These are phyloP conservation scores for Thecaphora frezii DNA, from an alignment of 1,284 basidiomycete species.

Conservation along the genomic window DNA sequence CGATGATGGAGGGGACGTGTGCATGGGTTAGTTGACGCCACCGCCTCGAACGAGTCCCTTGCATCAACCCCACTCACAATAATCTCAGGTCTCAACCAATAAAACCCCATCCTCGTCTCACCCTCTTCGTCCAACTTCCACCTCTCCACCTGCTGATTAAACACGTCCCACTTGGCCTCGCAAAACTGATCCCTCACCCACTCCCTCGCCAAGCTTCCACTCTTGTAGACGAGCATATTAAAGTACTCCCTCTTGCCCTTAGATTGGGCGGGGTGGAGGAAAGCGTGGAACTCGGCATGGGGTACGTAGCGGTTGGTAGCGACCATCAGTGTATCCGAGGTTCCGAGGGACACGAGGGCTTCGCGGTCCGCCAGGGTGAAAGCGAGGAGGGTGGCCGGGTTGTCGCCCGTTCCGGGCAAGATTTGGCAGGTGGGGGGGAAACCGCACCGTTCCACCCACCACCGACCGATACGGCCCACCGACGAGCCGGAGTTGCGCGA, in stretches of 20 bases:
- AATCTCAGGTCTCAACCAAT: constrained; percentile 80
- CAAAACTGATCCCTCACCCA: constrained; percentile 74
- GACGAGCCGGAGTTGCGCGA: constrained; percentile 74
- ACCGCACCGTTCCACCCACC: constrained; percentile 77
- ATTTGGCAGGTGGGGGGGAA: constrained; percentile 76
- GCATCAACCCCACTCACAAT: constrained; percentile 65
- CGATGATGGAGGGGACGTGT: too few species aligned
- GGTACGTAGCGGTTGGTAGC: constrained; percentile 63
- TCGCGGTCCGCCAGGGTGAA: constrained; percentile 72
- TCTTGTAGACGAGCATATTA: constrained; percentile 64
- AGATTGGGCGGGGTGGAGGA: constrained; percentile 61
- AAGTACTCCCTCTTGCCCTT: constrained; percentile 46
- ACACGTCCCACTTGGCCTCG: constrained; percentile 69
- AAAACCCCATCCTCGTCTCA: constrained; percentile 64
- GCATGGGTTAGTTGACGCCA: too few species aligned
- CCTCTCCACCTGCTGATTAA: constrained; percentile 69
- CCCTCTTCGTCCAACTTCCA: constrained; percentile 10
- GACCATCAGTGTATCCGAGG: constrained; percentile 82
- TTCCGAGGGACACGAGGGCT: constrained; percentile 85
- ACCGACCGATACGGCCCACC: constrained; percentile 69
- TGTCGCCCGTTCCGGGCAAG: constrained; percentile 86
- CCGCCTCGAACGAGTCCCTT: constrained; percentile 1
- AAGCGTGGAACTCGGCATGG: constrained; percentile 62
- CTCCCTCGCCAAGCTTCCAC: constrained; percentile 65
- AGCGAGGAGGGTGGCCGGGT: constrained; percentile 81